Evolutionary conservation across 768 basidiomycete species (phyloP).

Genomic region (Amanita fuliginea): DNA sequence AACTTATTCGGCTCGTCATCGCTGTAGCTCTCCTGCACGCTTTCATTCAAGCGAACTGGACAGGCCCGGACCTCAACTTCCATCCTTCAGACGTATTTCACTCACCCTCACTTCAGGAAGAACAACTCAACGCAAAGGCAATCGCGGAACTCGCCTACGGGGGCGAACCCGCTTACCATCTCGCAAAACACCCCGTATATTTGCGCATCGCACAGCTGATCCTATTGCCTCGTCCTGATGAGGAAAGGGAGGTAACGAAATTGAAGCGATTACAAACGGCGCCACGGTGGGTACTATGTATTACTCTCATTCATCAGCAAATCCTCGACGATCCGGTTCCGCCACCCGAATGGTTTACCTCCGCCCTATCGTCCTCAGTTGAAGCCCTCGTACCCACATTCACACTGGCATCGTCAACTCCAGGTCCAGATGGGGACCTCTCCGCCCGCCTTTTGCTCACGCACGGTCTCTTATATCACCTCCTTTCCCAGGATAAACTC

Average conservation of each 20-base stretch:
- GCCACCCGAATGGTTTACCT: constrained; percentile 26
- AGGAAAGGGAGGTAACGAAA: not conserved
- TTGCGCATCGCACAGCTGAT: constrained; percentile 66
- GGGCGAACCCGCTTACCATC: constrained; percentile 96
- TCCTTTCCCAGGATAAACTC: constrained; percentile 60
- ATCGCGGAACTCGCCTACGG: constrained; percentile 68
- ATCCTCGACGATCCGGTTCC: constrained; percentile 78
- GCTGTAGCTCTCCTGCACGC: constrained; percentile 79
- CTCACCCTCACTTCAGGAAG: constrained; percentile 23
- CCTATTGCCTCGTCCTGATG: constrained; percentile 34
- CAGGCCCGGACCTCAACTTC: constrained; percentile 76
- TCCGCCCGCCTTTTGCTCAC: constrained; percentile 62
- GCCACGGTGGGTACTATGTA: constrained; percentile 81
- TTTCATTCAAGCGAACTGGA: constrained; percentile 94
- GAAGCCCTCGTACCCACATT: constrained; percentile 13
- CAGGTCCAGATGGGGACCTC: constrained; percentile 43
- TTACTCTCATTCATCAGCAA: constrained; percentile 61
- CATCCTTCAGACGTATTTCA: constrained; percentile 30
- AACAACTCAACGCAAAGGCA: constrained; percentile 51
- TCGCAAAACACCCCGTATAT: constrained; percentile 56
- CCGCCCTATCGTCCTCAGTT: constrained; percentile 32
- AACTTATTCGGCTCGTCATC: constrained; percentile 48
- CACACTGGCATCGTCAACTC: not conserved
- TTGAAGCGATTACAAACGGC: constrained; percentile 38
- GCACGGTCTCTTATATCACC: constrained; percentile 69